These are phyloP conservation scores for Tubosaeta brunneosetosa DNA, from an alignment of 768 basidiomycete genomes.

Conservation along the genomic window DNA sequence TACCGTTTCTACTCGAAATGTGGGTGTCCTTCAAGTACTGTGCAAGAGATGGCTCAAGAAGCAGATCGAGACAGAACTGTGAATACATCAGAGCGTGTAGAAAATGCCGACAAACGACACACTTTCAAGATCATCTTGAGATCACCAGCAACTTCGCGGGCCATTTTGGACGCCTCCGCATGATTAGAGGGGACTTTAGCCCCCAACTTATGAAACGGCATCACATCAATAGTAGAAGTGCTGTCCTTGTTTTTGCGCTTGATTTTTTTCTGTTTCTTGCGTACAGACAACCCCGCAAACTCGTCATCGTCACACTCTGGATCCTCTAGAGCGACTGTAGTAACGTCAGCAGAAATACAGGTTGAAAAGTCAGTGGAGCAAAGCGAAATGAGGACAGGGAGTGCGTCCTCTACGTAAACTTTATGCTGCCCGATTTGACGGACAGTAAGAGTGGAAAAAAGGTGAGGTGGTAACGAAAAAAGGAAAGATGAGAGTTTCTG, in stretches of 20 bases:
- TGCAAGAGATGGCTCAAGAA: slow-evolving; percentile 16
- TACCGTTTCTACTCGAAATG: background rate
- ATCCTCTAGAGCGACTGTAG: background rate
- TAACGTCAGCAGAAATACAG: background rate
- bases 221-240: slow-evolving; percentile 17
- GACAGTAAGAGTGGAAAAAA: slow-evolving; percentile 10
- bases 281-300: slow-evolving; percentile 4
- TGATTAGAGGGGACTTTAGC: slow-evolving; percentile 22
- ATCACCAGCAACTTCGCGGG: slow-evolving; percentile 13
- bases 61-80: slow-evolving; percentile 24
- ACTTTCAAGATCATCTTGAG: slow-evolving; percentile 32
- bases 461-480: slow-evolving; percentile 19
- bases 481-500: slow-evolving; percentile 24
- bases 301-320: slow-evolving; percentile 4
- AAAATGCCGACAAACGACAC: background rate
- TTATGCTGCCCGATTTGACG: slow-evolving; percentile 17
- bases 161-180: slow-evolving; percentile 16
- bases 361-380: slow-evolving; percentile 10
- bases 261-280: slow-evolving; percentile 28
- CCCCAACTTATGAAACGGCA: slow-evolving; percentile 31
- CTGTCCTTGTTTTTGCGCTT: slow-evolving; percentile 17
- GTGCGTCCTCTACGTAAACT: slow-evolving; percentile 20
- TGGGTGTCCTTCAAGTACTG: slow-evolving; percentile 10
- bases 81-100: background rate
- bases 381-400: slow-evolving; percentile 18